Percentiles rank a stretch among this genome's conserved stretches.
Evolutionary conservation across 176 grass and related monocot species (phyloP).

Genomic region (Oryza rufipogon): DNA sequence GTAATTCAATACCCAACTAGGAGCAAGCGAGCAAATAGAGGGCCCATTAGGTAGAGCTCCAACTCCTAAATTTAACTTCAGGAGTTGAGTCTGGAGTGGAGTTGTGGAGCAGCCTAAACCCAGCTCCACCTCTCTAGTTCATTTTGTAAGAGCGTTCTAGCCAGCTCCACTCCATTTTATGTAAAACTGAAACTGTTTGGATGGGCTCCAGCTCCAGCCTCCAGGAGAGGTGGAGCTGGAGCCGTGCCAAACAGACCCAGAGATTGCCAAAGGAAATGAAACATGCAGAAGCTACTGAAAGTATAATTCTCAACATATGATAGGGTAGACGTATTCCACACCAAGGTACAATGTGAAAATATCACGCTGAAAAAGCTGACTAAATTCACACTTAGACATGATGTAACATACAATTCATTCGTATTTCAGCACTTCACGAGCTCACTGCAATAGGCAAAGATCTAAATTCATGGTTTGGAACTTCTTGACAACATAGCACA

Average conservation of each 20-base stretch:
- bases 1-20: constrained; percentile 4
- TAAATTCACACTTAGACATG: not conserved
- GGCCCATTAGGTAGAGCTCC: too few relatives aligned
- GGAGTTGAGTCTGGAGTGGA: too few relatives aligned
- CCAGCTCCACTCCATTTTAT: too few relatives aligned
- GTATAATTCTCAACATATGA: not conserved
- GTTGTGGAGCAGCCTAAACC: too few relatives aligned
- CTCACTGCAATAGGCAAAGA: constrained; percentile 13
- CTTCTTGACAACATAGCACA: not conserved
- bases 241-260: too few relatives aligned
- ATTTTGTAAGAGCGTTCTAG: too few relatives aligned
- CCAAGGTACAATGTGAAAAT: constrained; percentile 4
- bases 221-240: too few relatives aligned
- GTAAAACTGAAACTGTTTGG: too few relatives aligned
- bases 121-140: too few relatives aligned
- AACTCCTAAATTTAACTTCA: too few relatives aligned
- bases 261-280: not conserved
- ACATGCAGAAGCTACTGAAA: not conserved
- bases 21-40: not conserved
- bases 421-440: not conserved
- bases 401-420: not conserved
- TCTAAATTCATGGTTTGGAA: not conserved
- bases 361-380: not conserved
- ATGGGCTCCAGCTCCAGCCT: too few relatives aligned
- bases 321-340: not conserved